Conservation (phyloP, 305 asterid genomes). For the Rubia tinctorum region DNA sequence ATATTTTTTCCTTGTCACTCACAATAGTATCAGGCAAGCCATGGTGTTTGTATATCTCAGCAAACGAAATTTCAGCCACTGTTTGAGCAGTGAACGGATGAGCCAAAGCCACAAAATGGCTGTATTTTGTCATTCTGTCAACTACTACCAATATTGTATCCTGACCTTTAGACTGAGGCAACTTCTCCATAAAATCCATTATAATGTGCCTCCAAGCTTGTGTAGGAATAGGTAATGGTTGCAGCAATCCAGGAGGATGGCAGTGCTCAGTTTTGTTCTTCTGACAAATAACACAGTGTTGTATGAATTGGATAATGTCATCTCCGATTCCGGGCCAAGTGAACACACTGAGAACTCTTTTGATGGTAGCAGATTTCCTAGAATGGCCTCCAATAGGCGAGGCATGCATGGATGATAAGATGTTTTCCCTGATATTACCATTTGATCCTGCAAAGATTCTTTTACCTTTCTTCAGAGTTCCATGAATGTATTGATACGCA, state of each 20-base stretch:
- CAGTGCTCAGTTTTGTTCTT: background rate
- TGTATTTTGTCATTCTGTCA: no score
- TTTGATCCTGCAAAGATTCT: background rate
- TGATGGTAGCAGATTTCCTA: background rate
- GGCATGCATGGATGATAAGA: background rate
- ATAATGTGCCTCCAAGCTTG: background rate
- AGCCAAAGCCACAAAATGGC: background rate
- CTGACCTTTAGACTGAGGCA: background rate
- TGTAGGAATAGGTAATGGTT: background rate
- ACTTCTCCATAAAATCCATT: background rate
- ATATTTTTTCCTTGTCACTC: background rate
- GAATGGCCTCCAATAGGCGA: background rate
- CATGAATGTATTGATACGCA: background rate
- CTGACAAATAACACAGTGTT: background rate
- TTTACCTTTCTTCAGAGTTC: background rate
- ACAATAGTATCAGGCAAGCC: background rate
- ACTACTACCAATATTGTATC: background rate
- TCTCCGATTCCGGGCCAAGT: no score
- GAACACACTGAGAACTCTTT: background rate
- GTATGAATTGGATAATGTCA: background rate
- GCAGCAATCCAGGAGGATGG: background rate
- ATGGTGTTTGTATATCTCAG: background rate
- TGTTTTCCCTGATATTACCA: background rate
- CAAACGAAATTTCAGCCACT: background rate
- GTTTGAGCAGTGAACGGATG: background rate